A percentile compares a stretch with the other conserved stretches of the same genome.
Conservation (phyloP, 2,329 filamentous ascomycete genomes). For the Tolypocladium nubicola region DNA sequence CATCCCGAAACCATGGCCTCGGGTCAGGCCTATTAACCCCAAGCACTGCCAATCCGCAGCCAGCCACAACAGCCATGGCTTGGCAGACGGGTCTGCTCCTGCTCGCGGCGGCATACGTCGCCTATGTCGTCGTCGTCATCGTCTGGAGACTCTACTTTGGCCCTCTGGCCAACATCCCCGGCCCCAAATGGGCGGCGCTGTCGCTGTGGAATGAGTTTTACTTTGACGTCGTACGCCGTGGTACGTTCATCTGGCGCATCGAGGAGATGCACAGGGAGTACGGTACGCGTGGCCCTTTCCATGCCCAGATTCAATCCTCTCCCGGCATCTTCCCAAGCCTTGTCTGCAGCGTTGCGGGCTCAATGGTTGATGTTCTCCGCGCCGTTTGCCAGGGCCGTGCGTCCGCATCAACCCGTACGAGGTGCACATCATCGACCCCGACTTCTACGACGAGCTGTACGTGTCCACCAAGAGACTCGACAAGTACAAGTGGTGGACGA, state of each 20-base stretch:
- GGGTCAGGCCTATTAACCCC: no score
- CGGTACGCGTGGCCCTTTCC: neutral
- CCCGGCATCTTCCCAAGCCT: no score
- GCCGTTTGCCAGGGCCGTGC: slow-evolving; percentile 15
- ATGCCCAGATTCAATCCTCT: no score
- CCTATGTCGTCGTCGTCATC: neutral
- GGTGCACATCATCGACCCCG: slow-evolving; percentile 17
- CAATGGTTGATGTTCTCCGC: neutral
- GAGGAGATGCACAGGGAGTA: slow-evolving; percentile 3
- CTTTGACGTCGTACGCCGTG: slow-evolving; percentile 3
- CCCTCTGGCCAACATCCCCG: slow-evolving; percentile 2
- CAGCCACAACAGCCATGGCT: neutral
- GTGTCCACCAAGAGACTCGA: slow-evolving; percentile 5
- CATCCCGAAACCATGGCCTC: no score
- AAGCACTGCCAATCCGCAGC: neutral
- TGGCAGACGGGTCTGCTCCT: neutral
- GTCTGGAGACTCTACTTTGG: neutral
- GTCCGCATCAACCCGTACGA: slow-evolving; percentile 20
- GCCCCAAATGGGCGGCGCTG: slow-evolving; percentile 1
- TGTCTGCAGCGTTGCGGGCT: no score
- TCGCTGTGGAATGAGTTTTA: slow-evolving; percentile 2
- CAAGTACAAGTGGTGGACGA: slow-evolving; percentile 7
- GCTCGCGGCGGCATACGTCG: neutral
- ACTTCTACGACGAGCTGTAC: slow-evolving; percentile 17
- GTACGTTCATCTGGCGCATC: slow-evolving; percentile 1